A percentile compares a stretch with the other conserved stretches of the same genome.
Conservation (phyloP, 176 grass and related monocot genomes). For the barley (Hordeum vulgare) region DNA sequence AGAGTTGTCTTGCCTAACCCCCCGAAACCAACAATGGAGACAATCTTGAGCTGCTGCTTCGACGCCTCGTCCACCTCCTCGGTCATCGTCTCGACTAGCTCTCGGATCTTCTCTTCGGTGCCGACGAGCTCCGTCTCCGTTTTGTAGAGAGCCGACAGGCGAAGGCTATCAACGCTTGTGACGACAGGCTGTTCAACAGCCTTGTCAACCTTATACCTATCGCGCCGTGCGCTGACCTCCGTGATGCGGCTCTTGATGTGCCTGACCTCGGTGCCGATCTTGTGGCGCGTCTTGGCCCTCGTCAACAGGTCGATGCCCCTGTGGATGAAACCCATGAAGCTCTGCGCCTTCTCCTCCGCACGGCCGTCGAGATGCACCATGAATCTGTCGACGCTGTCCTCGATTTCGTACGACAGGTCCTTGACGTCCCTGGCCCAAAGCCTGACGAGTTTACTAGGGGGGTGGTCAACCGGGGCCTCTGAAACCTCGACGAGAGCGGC, state of each 20-base stretch:
- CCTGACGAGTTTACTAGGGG: neutral
- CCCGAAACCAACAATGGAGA: slow-evolving; percentile 2
- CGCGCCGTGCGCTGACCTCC: neutral
- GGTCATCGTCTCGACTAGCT: neutral
- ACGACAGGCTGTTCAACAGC: neutral
- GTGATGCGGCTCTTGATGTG: neutral
- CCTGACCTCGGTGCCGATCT: neutral
- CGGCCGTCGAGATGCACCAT: neutral
- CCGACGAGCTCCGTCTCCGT: neutral
- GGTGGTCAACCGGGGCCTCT: fast-evolving
- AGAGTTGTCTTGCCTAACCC: slow-evolving; percentile 23
- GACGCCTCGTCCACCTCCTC: neutral
- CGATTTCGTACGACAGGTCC: neutral
- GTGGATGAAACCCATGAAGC: neutral
- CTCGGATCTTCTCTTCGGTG: neutral
- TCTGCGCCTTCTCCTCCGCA: neutral
- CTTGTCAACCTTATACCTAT: neutral
- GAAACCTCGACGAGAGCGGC: neutral
- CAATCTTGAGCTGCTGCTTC: neutral
- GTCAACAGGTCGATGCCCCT: neutral
- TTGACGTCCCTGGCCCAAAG: neutral
- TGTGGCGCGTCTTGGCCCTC: neutral
- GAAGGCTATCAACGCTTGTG: neutral
- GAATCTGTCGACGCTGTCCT: neutral
- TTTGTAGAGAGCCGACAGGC: neutral